These are phyloP conservation scores for Kuraishia capsulata DNA, from an alignment of 805 yeast species.

Conservation along the genomic window DNA sequence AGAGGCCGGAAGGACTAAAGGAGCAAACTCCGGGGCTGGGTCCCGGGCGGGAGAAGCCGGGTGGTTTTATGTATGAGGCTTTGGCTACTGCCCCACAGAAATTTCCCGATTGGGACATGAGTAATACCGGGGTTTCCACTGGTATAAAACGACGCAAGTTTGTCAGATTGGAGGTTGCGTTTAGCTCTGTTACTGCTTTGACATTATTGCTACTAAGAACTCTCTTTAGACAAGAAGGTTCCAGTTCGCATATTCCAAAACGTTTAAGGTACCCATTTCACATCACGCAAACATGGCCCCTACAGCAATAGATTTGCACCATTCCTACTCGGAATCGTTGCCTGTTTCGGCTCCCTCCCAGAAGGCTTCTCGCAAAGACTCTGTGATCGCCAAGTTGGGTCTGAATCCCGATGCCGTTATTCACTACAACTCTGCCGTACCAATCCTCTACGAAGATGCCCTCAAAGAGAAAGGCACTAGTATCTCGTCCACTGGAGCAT, in stretches of 20 bases:
- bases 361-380: slow-evolving; percentile 16
- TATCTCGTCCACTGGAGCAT: slow-evolving; percentile 86
- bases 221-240: too few relatives aligned
- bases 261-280: too few relatives aligned
- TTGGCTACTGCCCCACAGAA: slow-evolving; percentile 4
- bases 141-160: background rate
- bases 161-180: too few relatives aligned
- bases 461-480: slow-evolving; percentile 84
- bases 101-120: slow-evolving; percentile 1
- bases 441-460: slow-evolving; percentile 92
- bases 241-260: too few relatives aligned
- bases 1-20: too few relatives aligned
- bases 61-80: too few relatives aligned
- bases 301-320: slow-evolving; percentile 25
- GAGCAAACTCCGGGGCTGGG: too few relatives aligned
- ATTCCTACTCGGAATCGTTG: slow-evolving; percentile 1
- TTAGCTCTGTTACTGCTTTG: too few relatives aligned
- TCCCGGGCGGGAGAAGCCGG: slow-evolving; percentile 3
- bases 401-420: slow-evolving; percentile 55
- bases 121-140: background rate
- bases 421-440: slow-evolving; percentile 90
- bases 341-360: background rate
- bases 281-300: slow-evolving; percentile 24
- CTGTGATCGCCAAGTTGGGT: slow-evolving; percentile 27
- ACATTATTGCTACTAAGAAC: too few relatives aligned